Base-by-base conservation (phyloP, 495 filamentous ascomycete genomes). In the Penicillium salamii region DNA sequence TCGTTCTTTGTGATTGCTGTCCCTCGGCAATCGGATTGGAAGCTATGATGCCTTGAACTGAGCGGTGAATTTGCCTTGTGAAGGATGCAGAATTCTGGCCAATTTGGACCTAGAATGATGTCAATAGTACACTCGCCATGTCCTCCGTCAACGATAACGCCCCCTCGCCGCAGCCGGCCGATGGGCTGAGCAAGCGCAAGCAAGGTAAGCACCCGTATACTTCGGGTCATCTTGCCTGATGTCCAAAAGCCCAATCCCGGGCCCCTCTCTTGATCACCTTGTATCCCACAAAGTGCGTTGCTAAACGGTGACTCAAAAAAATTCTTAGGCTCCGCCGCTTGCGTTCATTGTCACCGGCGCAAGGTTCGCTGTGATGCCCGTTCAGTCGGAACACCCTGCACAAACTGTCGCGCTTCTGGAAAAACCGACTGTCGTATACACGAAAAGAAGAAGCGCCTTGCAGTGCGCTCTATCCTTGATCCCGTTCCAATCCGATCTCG, bases 291-390 rank as follows among this genome's bases (percentile, higher is more conserved):
- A 45, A 32, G 13, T 26, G 9, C 5, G 28, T 46, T 9, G 46
- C 54, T 63, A 32, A 61, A 40, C 20, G 36, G 45, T 54, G 52
- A 52, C 49, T 59, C 46, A 40, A 58, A 46, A n/a, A 58, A 50
- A 49, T 24, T 54, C 26, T 41, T 58, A 74, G 71, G 69, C 49
- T 66, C 69, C 7, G 71, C 71, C 6, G 73, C 73, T 37, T 76
- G 73, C 40, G 57, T 75, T 26, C 73, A 76, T 50, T 76, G 73
- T 39, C 73, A 76, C 58, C 70, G 73, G 44, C 71, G 73, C 50
- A 76, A 76, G 57, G 71, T 76, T 42, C 71, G 71, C 55, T 76
- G 73, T 43, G 73, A 76, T 61, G 71, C 73, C 34, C 71, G 71
- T 41, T 24, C 66, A 12, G 71, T 76, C 39, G 73, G 73, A 33